Conservation (phyloP, 495 filamentous ascomycete genomes). For the Penicillium subrubescens region DNA sequence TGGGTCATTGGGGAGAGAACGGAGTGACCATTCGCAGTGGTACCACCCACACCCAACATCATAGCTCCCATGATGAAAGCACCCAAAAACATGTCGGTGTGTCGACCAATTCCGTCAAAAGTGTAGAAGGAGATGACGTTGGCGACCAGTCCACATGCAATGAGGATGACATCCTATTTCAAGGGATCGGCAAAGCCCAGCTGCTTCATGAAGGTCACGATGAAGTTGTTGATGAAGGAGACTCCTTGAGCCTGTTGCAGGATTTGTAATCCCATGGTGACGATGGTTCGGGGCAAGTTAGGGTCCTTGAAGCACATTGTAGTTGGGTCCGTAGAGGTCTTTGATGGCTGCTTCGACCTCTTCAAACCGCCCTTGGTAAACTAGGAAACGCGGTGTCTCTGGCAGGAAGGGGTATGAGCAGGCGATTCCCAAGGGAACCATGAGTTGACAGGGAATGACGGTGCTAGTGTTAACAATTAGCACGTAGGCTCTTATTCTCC, state of each 20-base stretch:
- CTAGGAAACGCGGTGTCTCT: neutral
- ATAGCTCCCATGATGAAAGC: neutral
- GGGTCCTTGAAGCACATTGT: neutral
- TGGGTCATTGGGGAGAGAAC: neutral
- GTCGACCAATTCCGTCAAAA: neutral
- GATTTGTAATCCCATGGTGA: slow-evolving; percentile 37
- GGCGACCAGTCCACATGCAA: neutral
- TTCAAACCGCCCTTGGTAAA: neutral
- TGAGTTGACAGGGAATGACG: neutral
- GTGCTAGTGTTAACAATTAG: neutral
- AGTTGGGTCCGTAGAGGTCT: neutral
- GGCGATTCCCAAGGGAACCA: neutral
- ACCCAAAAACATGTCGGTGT: neutral
- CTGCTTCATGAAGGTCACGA: slow-evolving; percentile 25
- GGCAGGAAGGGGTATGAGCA: neutral
- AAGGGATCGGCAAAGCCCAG: slow-evolving; percentile 36
- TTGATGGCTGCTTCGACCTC: neutral
- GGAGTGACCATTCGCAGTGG: neutral
- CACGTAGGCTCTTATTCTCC: neutral
- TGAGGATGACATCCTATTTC: slow-evolving; percentile 34
- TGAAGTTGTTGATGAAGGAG: slow-evolving; percentile 51
- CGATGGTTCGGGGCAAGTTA: neutral
- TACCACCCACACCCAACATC: neutral
- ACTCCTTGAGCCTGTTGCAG: slow-evolving; percentile 62
- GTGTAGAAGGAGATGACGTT: neutral